phyloP scores from a whole-genome alignment of 192 early-diverging fungal species.

The Gamsiella multidivaricata region DNA sequence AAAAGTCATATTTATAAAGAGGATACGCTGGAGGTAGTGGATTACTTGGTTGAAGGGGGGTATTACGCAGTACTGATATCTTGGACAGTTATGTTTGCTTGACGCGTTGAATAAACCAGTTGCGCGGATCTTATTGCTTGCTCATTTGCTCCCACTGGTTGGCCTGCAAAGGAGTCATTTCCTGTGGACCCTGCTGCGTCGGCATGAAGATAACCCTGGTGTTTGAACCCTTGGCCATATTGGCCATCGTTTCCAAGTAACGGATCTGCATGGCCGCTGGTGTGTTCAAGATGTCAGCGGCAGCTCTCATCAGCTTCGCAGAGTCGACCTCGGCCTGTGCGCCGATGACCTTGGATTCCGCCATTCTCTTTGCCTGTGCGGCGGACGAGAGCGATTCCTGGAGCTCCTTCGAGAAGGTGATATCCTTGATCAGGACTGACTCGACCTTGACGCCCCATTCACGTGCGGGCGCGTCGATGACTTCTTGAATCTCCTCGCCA shows the following conservation, averaged over 20 bases:
- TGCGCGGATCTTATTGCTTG: constrained; percentile 21
- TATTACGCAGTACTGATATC: too few species aligned
- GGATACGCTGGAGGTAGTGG: too few species aligned
- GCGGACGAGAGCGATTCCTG: constrained; percentile 88
- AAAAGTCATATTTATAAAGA: too few species aligned
- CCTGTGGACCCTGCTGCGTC: constrained; percentile 13
- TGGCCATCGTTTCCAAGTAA: constrained; percentile 85
- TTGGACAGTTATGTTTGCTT: too few species aligned
- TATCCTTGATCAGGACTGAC: constrained; percentile 89
- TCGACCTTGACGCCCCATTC: constrained; percentile 85
- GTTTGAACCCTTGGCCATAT: constrained; percentile 78
- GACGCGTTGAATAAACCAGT: constrained; percentile 1
- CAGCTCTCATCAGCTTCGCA: constrained; percentile 92
- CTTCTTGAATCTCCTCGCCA: constrained; percentile 84
- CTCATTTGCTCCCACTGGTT: constrained; percentile 52
- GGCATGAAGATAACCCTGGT: constrained; percentile 83
- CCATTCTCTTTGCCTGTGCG: constrained; percentile 90
- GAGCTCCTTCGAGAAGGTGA: constrained; percentile 78
- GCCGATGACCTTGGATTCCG: constrained; percentile 91
- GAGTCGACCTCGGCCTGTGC: constrained; percentile 88
- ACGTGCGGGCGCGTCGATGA: constrained; percentile 82
- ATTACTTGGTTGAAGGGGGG: too few species aligned
- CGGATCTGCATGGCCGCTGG: constrained; percentile 89
- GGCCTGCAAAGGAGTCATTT: constrained; percentile 41
- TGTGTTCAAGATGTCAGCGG: constrained; percentile 91